Conservation (phyloP, 176 grass and related monocot genomes). For the Eragrostis nindensis region DNA sequence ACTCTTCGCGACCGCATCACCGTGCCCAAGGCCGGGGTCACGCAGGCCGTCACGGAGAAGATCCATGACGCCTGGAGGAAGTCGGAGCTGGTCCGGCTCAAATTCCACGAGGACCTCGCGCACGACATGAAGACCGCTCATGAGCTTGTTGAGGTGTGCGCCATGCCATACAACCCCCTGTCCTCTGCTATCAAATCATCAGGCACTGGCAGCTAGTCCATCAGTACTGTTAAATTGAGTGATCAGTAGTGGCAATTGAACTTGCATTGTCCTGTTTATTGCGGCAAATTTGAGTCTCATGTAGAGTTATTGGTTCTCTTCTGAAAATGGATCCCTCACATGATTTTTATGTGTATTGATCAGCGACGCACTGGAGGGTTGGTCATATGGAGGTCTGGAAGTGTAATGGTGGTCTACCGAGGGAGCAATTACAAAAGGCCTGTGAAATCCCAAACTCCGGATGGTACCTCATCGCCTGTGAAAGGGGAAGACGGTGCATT, state of each 20-base stretch:
- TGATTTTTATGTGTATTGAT: constrained; percentile 19
- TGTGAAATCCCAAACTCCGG: constrained; percentile 54
- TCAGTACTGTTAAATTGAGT: background rate
- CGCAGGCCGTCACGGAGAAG: constrained; percentile 73
- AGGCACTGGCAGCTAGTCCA: background rate
- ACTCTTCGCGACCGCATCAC: constrained; percentile 79
- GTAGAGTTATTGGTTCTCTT: background rate
- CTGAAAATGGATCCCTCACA: constrained; percentile 26
- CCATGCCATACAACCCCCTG: background rate
- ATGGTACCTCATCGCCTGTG: constrained; percentile 26
- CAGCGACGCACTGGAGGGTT: constrained; percentile 86
- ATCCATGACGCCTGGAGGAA: constrained; percentile 98
- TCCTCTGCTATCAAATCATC: constrained; percentile 3
- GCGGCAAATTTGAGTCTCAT: background rate
- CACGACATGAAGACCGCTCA: constrained; percentile 93
- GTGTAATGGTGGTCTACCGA: constrained; percentile 94
- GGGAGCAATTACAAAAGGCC: constrained; percentile 75
- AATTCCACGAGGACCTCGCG: constrained; percentile 90
- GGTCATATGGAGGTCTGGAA: constrained; percentile 94
- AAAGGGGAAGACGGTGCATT: constrained; percentile 49
- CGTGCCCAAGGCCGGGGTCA: constrained; percentile 92
- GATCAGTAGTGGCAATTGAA: background rate
- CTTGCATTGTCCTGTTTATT: constrained; percentile 10
- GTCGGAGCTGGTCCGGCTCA: constrained; percentile 82
- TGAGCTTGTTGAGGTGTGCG: constrained; percentile 85